These are phyloP conservation scores for Stemphylium lycopersici DNA, from an alignment of 2,329 filamentous ascomycete species.

Conservation along the genomic window DNA sequence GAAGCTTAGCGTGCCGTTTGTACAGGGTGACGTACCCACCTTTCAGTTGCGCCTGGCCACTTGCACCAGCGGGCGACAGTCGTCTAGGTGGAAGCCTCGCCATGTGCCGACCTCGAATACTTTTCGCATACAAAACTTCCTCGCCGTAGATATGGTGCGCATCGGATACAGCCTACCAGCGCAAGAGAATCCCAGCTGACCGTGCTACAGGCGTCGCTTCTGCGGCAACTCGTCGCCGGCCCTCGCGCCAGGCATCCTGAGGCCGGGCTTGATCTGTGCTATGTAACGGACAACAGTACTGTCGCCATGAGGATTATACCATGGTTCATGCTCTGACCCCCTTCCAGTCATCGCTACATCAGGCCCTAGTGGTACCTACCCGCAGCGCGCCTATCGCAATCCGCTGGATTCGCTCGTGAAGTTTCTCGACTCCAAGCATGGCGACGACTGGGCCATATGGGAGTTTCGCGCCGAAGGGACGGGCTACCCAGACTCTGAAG, in stretches of 20 bases:
- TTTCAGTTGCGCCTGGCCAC: slow-evolving; percentile 10
- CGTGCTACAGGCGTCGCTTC: slow-evolving; percentile 55
- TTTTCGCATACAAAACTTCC: background rate
- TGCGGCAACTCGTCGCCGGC: slow-evolving; percentile 90
- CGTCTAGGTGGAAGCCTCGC: slow-evolving; percentile 3
- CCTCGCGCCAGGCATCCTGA: slow-evolving; percentile 84
- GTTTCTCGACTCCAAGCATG: slow-evolving; percentile 85
- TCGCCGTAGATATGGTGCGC: slow-evolving; percentile 9
- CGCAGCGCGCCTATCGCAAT: slow-evolving; percentile 91
- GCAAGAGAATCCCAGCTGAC: background rate
- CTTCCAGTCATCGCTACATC: slow-evolving; percentile 71
- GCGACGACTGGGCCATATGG: slow-evolving; percentile 88
- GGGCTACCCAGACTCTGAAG: slow-evolving; percentile 88
- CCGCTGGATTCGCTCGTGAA: slow-evolving; percentile 84
- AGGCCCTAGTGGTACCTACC: slow-evolving; percentile 86
- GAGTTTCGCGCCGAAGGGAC: slow-evolving; percentile 97
- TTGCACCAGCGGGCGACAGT: background rate
- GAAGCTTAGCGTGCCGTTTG: slow-evolving; percentile 1
- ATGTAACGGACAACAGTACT: slow-evolving; percentile 80
- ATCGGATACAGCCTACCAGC: background rate
- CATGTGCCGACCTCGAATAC: slow-evolving; percentile 4
- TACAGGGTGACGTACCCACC: slow-evolving; percentile 16
- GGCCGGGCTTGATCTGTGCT: slow-evolving; percentile 90
- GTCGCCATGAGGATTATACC: slow-evolving; percentile 41
- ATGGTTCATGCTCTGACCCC: slow-evolving; percentile 46